Conservation (phyloP, 805 yeast genomes). For the Alloascoidea africana region DNA sequence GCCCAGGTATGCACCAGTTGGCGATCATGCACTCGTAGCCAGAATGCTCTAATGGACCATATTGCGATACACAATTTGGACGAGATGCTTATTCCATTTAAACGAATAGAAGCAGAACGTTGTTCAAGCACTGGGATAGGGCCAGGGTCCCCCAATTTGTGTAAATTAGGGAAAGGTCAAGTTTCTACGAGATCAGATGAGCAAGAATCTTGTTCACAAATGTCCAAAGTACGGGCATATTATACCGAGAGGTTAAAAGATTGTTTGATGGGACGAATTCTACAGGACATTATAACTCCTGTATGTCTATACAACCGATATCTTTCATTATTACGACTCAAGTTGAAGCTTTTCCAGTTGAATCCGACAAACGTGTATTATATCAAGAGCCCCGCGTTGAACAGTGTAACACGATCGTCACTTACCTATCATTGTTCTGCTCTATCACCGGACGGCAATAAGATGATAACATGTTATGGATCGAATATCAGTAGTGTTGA, state of each 20-base stretch:
- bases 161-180: too few species aligned
- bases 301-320: not conserved
- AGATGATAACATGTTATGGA: not conserved
- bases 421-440: not conserved
- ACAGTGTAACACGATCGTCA: not conserved
- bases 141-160: too few species aligned
- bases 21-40: slow-evolving; percentile 3
- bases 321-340: not conserved
- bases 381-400: not conserved
- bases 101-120: not conserved
- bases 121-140: too few species aligned
- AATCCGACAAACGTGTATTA: not conserved
- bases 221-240: too few species aligned
- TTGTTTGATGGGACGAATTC: not conserved
- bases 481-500: not conserved
- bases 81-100: slow-evolving; percentile 3
- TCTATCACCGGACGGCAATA: not conserved
- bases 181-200: too few species aligned
- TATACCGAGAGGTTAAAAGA: not conserved
- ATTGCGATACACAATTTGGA: slow-evolving; percentile 4
- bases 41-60: slow-evolving; percentile 6
- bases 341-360: not conserved
- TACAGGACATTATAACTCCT: not conserved
- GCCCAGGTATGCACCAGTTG: slow-evolving; percentile 7
- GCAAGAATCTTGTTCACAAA: too few species aligned